phyloP scores from a whole-genome alignment of 2,329 filamentous ascomycete species.

The Botrytis fragariae region DNA sequence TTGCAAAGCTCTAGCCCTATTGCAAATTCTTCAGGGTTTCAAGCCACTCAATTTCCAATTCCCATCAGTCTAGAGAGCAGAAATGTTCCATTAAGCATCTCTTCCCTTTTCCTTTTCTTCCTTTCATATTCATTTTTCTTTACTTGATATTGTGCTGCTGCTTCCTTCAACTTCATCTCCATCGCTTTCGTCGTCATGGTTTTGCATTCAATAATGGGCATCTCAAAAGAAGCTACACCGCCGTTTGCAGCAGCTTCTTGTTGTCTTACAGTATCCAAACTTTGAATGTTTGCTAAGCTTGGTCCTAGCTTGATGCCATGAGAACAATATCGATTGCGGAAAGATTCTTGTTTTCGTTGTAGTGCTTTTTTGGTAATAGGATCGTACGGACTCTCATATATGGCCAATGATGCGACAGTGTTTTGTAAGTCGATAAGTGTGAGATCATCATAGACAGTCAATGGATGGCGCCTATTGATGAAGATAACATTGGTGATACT shows the following conservation, averaged over 20 bases:
- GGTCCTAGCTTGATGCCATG: background rate
- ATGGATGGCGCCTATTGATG: background rate
- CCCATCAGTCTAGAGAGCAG: background rate
- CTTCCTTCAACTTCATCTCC: background rate
- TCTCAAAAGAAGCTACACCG: background rate
- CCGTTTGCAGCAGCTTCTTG: background rate
- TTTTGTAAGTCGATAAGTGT: background rate
- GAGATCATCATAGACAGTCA: background rate
- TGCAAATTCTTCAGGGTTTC: background rate
- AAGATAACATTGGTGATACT: background rate
- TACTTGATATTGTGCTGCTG: background rate
- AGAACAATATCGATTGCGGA: background rate
- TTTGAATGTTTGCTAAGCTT: background rate
- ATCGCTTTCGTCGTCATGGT: background rate
- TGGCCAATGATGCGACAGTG: background rate
- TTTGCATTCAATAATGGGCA: background rate
- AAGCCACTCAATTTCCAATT: background rate
- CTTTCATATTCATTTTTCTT: background rate
- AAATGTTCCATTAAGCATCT: background rate
- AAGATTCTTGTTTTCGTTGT: background rate
- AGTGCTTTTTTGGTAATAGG: background rate
- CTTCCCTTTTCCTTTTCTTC: background rate
- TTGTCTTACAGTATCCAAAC: background rate
- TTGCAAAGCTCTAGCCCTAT: background rate
- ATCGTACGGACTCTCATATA: background rate